Evolutionary conservation across 306 rosid genomes (phyloP), one percentile per base, ranked within the genome.

Genomic region (Pueraria montana): DNA sequence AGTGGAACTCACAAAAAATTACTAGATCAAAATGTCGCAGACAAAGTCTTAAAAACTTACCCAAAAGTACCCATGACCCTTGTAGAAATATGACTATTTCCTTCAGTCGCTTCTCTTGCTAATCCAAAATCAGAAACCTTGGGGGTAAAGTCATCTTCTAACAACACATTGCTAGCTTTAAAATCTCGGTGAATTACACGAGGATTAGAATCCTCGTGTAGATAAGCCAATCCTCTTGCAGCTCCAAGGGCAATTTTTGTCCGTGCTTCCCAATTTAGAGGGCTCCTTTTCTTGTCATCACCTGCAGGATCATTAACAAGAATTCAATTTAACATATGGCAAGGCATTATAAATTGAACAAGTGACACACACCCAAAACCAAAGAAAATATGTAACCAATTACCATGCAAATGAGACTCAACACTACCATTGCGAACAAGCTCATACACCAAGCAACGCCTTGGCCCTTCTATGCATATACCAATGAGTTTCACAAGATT

Each of bases 31-130:
- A 83, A 76, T 55, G 52, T 13, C 10, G 56, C 48, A 16, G 40
- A 83, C 21, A 20, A 76, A 71, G 34, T 77, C 46, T 40, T 27
- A 1, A 17, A 21, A 42, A 45, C 85, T 82, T 91, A 95, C 99
- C 99, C 99, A 18, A 95, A 95, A 84, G 99, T 95, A 67, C 99
- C 99, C 98, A 95, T 91, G 84, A 95, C 99, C 62, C 98, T 87
- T 46, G 98, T 95, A 66, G 98, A 94, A 82, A 93, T 85, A 87
- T 90, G 93, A 76, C 74, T 82, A 83, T 91, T 95, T 84, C 99
- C 99, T 86, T 89, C 98, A 16, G 97, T 92, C 62, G 99, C 99
- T 89, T 95, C 99, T 89, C 94, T 92, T 59, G 99, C 99, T 89
- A 95, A 86, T 45, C 99, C 99, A 76, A 95, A 95, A 92, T 95